Percentiles rank a stretch among this genome's conserved stretches.
These are phyloP conservation scores for Entomortierella lignicola DNA, from an alignment of 192 early-diverging fungal genomes.

Conservation along the genomic window DNA sequence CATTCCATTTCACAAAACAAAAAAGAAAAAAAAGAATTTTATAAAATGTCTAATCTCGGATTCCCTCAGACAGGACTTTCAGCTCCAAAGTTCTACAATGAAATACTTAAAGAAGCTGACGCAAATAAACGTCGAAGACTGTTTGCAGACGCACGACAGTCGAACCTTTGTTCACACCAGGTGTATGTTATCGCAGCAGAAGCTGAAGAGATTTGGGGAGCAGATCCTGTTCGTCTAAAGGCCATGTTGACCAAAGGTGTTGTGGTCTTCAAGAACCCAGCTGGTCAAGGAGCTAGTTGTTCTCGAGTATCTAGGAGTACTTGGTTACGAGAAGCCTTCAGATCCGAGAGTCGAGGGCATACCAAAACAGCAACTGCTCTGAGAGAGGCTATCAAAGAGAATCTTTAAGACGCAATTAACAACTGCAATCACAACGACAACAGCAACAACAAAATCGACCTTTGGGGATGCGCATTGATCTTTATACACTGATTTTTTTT, in stretches of 20 bases:
- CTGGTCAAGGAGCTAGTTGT: constrained; percentile 16
- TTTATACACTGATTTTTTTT: too few species aligned
- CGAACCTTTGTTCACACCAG: constrained; percentile 22
- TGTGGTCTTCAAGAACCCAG: constrained; percentile 21
- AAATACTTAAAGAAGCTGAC: neutral
- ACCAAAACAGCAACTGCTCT: neutral
- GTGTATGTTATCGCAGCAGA: constrained; percentile 36
- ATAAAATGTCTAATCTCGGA: constrained; percentile 7
- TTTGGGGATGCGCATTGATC: too few species aligned
- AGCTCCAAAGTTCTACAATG: constrained; percentile 4
- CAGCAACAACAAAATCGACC: too few species aligned
- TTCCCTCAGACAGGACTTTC: constrained; percentile 5
- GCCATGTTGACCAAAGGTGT: constrained; percentile 11
- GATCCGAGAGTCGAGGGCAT: neutral
- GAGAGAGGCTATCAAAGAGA: neutral
- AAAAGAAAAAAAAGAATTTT: too few species aligned
- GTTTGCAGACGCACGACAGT: constrained; percentile 42
- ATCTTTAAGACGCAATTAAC: neutral
- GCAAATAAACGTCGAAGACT: constrained; percentile 25
- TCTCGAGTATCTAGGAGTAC: neutral
- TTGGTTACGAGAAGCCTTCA: constrained; percentile 9
- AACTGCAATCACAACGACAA: too few species aligned
- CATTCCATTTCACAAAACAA: neutral
- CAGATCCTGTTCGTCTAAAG: neutral
- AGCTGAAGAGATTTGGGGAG: constrained; percentile 15